phyloP scores from a whole-genome alignment of 305 asterid genomes.

The Lippia alba region DNA sequence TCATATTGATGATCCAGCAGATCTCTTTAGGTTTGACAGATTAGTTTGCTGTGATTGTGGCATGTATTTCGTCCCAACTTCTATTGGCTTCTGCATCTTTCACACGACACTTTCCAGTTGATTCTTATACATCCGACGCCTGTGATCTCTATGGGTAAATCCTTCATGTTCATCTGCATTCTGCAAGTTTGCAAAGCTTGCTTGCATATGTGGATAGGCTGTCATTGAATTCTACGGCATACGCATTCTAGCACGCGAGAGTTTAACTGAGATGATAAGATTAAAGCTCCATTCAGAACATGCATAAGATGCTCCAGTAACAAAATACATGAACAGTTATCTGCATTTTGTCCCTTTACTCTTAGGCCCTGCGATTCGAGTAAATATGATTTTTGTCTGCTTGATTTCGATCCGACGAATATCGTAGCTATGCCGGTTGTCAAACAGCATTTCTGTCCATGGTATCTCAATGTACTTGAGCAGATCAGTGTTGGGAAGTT shows the following conservation, averaged over 20 bases:
- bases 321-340: background rate
- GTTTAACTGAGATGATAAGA: background rate
- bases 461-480: too few species aligned
- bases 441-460: too few species aligned
- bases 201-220: too few species aligned
- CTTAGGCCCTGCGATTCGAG: background rate
- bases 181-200: too few species aligned
- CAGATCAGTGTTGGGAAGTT: too few species aligned
- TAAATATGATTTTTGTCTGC: background rate
- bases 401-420: background rate
- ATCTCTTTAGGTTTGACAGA: conserved; percentile 23
- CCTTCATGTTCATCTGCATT: conserved; percentile 4
- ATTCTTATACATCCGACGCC: background rate
- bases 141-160: background rate
- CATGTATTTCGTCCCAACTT: conserved; percentile 29
- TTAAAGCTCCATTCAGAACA: background rate
- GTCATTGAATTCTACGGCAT: background rate
- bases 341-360: background rate
- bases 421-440: too few species aligned
- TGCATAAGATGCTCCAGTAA: too few species aligned
- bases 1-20: too few species aligned
- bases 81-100: background rate
- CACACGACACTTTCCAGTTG: background rate
- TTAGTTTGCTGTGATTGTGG: conserved; percentile 29
- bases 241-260: background rate